Evolutionary conservation across 2,329 filamentous ascomycete species (phyloP).

Genomic region (Stemphylium lycopersici): DNA sequence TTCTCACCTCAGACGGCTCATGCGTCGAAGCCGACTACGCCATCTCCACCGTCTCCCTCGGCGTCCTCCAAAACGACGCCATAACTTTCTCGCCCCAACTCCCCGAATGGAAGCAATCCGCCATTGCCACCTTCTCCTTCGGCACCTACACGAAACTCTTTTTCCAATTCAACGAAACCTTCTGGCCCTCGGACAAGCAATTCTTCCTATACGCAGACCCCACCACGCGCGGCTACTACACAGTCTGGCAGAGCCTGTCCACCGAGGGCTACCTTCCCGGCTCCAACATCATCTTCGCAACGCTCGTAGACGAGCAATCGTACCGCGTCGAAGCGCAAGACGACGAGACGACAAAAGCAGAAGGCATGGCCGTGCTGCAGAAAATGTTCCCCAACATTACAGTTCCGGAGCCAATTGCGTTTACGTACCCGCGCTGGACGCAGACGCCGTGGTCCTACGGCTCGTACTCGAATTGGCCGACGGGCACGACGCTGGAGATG

Average conservation of each 20-base stretch:
- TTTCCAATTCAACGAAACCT: slow-evolving; percentile 69
- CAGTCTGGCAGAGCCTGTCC: slow-evolving; percentile 69
- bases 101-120: slow-evolving; percentile 68
- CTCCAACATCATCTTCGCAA: slow-evolving; percentile 70
- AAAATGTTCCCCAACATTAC: slow-evolving; percentile 65
- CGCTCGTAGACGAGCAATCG: slow-evolving; percentile 63
- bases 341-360: slow-evolving; percentile 62
- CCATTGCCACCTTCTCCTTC: slow-evolving; percentile 70
- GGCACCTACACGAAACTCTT: slow-evolving; percentile 78
- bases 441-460: slow-evolving; percentile 60
- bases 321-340: slow-evolving; percentile 65
- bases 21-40: slow-evolving; percentile 67
- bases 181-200: slow-evolving; percentile 65
- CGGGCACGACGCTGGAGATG: slow-evolving; percentile 66
- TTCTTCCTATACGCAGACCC: slow-evolving; percentile 62
- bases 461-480: slow-evolving; percentile 72
- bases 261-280: slow-evolving; percentile 63
- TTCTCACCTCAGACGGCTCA: slow-evolving; percentile 60
- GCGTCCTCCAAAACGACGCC: slow-evolving; percentile 68
- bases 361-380: slow-evolving; percentile 64
- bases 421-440: slow-evolving; percentile 67
- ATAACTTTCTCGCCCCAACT: slow-evolving; percentile 65
- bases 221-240: slow-evolving; percentile 59
- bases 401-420: slow-evolving; percentile 65
- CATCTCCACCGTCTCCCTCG: slow-evolving; percentile 71